phyloP scores from a whole-genome alignment of 768 basidiomycete species.

The Epithele typhae region DNA sequence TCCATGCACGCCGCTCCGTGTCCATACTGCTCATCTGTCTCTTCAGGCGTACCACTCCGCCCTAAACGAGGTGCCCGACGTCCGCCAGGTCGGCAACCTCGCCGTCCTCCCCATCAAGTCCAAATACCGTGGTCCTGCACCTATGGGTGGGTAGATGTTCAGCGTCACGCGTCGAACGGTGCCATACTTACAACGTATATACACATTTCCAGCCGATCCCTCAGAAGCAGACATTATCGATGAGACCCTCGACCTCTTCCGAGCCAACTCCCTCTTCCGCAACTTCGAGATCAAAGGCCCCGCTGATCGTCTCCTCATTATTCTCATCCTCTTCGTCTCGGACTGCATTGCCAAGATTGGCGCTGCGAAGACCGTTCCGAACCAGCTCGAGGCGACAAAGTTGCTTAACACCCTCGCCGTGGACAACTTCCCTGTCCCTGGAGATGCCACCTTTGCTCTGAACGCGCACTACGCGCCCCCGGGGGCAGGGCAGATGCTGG shows the following conservation, averaged over 20 bases:
- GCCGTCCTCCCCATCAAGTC: slow-evolving; percentile 88
- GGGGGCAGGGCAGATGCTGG: slow-evolving; percentile 74
- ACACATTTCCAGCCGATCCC: slow-evolving; percentile 57
- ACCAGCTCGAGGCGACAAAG: slow-evolving; percentile 84
- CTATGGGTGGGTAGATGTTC: slow-evolving; percentile 48
- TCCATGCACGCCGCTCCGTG: background rate
- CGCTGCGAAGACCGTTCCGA: slow-evolving; percentile 57
- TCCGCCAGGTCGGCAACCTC: slow-evolving; percentile 85
- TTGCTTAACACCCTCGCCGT: slow-evolving; percentile 87
- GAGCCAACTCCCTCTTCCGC: slow-evolving; percentile 97
- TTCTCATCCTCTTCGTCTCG: slow-evolving; percentile 95
- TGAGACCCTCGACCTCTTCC: slow-evolving; percentile 94
- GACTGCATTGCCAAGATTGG: slow-evolving; percentile 95
- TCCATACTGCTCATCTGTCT: background rate
- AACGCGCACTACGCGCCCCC: slow-evolving; percentile 91
- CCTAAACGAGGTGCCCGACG: slow-evolving; percentile 81
- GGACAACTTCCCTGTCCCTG: slow-evolving; percentile 90
- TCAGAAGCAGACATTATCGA: slow-evolving; percentile 86
- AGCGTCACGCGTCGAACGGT: slow-evolving; percentile 13
- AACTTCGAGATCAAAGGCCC: slow-evolving; percentile 99
- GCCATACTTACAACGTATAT: background rate
- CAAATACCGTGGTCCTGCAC: slow-evolving; percentile 89
- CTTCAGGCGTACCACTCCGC: slow-evolving; percentile 96
- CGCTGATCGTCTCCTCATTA: slow-evolving; percentile 92
- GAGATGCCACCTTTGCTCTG: slow-evolving; percentile 91